A percentile compares a stretch with the other conserved stretches of the same genome.
These are phyloP conservation scores for Rubus idaeus DNA, from an alignment of 306 rosid genomes.

Conservation along the genomic window DNA sequence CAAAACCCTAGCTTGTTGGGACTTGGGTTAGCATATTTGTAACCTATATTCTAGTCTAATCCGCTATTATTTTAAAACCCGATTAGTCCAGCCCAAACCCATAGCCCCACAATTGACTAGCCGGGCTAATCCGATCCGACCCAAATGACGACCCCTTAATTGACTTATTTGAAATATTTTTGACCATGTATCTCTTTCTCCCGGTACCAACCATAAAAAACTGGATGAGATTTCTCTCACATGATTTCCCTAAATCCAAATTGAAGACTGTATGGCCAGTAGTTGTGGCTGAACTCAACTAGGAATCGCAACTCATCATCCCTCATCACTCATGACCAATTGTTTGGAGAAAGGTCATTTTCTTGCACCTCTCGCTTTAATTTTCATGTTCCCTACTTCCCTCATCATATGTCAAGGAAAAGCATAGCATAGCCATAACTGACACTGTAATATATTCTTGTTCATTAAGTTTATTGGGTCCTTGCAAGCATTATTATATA, in stretches of 20 bases:
- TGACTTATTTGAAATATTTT: background rate
- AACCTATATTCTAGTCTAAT: too few species aligned
- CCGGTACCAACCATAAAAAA: too few species aligned
- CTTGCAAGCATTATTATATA: background rate
- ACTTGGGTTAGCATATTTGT: too few species aligned
- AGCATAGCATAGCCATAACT: background rate
- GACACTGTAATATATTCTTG: background rate
- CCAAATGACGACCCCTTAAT: background rate
- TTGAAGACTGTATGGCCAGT: background rate
- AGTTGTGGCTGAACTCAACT: background rate
- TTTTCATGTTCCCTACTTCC: constrained; percentile 6
- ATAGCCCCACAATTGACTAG: too few species aligned
- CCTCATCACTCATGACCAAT: constrained; percentile 14
- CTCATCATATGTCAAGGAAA: constrained; percentile 13
- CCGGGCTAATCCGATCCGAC: too few species aligned
- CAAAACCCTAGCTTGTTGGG: too few species aligned
- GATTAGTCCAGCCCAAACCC: too few species aligned
- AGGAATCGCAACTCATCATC: background rate
- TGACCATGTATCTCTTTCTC: background rate
- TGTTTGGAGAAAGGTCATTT: constrained; percentile 42
- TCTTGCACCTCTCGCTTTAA: constrained; percentile 27
- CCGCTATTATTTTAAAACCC: too few species aligned
- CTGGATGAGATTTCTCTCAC: background rate
- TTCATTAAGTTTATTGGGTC: background rate
- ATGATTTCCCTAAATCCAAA: background rate